A percentile compares a stretch with the other conserved stretches of the same genome.
Conservation (phyloP, 2,329 filamentous ascomycete species). For the Ciborinia camelliae region DNA sequence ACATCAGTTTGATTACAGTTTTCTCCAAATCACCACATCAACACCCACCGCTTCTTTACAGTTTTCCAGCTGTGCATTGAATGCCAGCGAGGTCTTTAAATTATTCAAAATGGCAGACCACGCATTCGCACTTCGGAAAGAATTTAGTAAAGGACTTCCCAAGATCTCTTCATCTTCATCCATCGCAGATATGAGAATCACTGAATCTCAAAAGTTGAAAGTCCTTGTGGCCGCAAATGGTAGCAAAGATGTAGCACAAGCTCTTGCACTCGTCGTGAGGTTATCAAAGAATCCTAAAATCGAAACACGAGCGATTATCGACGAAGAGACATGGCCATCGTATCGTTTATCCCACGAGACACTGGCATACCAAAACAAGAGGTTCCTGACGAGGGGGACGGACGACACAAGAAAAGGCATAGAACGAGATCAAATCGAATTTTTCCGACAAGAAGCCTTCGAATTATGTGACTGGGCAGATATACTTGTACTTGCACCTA, state of each 20-base stretch:
- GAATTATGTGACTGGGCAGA: conserved; percentile 86
- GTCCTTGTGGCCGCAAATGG: conserved; percentile 66
- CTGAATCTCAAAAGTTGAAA: conserved; percentile 56
- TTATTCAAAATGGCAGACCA: conserved; percentile 26
- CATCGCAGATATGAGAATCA: conserved; percentile 34
- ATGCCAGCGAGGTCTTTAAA: neutral
- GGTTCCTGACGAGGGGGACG: conserved; percentile 35
- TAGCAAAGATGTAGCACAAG: conserved; percentile 61
- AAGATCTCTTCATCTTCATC: conserved; percentile 31
- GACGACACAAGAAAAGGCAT: conserved; percentile 31
- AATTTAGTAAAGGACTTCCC: conserved; percentile 24
- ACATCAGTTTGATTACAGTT: neutral
- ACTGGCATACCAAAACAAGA: conserved; percentile 55
- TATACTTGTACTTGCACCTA: conserved; percentile 76
- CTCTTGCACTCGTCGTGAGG: conserved; percentile 62
- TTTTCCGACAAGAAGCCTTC: conserved; percentile 51
- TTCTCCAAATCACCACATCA: neutral
- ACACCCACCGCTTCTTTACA: conserved; percentile 13
- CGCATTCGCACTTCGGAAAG: conserved; percentile 20
- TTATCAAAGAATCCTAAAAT: conserved; percentile 63
- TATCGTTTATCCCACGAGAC: conserved; percentile 61
- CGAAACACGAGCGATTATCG: conserved; percentile 59
- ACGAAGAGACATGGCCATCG: conserved; percentile 53
- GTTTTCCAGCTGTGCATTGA: neutral
- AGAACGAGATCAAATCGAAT: conserved; percentile 43